These are phyloP conservation scores for Besnoitia besnoiti DNA, from an alignment of 169 alveolate species.

Conservation along the genomic window DNA sequence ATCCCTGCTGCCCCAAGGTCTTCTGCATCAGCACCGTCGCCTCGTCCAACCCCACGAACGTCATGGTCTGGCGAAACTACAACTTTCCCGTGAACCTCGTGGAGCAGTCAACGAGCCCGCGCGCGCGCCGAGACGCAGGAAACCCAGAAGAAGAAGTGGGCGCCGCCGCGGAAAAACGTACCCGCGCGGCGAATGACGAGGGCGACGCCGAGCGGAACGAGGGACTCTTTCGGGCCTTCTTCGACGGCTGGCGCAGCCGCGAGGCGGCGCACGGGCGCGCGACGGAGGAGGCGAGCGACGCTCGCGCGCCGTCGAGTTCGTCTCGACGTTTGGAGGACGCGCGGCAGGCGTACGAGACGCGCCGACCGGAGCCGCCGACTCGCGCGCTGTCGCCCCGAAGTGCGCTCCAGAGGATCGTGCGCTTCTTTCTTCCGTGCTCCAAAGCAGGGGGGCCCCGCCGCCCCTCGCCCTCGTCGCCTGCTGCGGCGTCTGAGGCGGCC, in stretches of 20 bases:
- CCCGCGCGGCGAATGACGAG: neutral
- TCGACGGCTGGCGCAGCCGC: neutral
- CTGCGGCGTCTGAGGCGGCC: neutral
- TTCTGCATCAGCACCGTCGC: slow-evolving; percentile 81
- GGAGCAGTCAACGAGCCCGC: neutral
- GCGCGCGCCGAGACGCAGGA: neutral
- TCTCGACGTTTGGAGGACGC: no score
- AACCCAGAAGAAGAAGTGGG: neutral
- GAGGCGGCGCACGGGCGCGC: neutral
- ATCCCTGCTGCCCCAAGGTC: slow-evolving; percentile 80
- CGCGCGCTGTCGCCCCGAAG: no score
- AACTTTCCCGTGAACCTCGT: slow-evolving; percentile 64
- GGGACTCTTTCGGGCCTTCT: neutral
- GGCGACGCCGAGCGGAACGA: neutral
- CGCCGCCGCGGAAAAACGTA: neutral
- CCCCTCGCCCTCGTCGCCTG: slow-evolving; percentile 4
- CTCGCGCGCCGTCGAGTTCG: no score
- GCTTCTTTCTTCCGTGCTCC: no score
- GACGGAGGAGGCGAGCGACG: neutral
- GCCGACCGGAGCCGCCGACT: no score
- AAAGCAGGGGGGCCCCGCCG: no score
- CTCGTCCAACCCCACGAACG: slow-evolving; percentile 78
- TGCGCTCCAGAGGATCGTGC: neutral
- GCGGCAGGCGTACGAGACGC: no score
- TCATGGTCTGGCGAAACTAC: slow-evolving; percentile 82